Evolutionary conservation across 495 filamentous ascomycete genomes (phyloP).

Genomic region (Podospora fimiseda): DNA sequence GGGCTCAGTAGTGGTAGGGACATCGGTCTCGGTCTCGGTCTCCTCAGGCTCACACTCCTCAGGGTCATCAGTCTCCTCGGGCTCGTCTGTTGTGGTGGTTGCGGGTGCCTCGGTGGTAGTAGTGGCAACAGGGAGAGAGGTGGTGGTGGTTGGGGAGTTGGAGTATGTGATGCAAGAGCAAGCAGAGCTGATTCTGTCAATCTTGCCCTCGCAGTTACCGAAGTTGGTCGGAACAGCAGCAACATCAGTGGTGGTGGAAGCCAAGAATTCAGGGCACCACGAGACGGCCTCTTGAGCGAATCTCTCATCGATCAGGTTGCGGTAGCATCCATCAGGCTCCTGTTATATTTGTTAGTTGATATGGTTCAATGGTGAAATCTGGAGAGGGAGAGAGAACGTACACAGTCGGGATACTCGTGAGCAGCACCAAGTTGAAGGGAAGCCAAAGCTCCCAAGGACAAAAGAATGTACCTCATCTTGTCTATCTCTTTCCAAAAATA

Average conservation of each 20-base stretch:
- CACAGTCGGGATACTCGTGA: slow-evolving; percentile 27
- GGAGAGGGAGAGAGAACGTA: slow-evolving; percentile 11
- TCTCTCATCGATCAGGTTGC: slow-evolving; percentile 22
- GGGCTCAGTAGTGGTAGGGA: slow-evolving; percentile 7
- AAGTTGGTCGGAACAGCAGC: slow-evolving; percentile 23
- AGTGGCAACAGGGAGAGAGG: background rate
- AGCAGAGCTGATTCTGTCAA: slow-evolving; percentile 26
- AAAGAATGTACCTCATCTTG: slow-evolving; percentile 15
- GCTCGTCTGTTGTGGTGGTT: slow-evolving; percentile 1
- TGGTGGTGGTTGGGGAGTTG: slow-evolving; percentile 4
- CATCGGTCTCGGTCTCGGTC: slow-evolving; percentile 7
- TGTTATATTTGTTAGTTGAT: slow-evolving; percentile 9
- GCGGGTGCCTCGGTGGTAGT: background rate
- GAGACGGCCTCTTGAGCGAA: slow-evolving; percentile 15
- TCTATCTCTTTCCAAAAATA: background rate
- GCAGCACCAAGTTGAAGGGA: slow-evolving; percentile 18
- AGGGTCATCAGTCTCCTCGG: background rate
- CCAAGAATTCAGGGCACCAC: slow-evolving; percentile 24
- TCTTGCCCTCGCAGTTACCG: slow-evolving; percentile 20
- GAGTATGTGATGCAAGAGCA: slow-evolving; percentile 35
- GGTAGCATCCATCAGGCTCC: slow-evolving; percentile 30
- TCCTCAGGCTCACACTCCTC: background rate
- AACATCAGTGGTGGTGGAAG: slow-evolving; percentile 15
- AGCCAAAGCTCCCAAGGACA: slow-evolving; percentile 22
- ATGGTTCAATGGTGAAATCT: too few species aligned